Evolutionary conservation across 176 grass and related monocot genomes (phyloP), one percentile per base, ranked within the genome.

Genomic region (Carex littledalei): DNA sequence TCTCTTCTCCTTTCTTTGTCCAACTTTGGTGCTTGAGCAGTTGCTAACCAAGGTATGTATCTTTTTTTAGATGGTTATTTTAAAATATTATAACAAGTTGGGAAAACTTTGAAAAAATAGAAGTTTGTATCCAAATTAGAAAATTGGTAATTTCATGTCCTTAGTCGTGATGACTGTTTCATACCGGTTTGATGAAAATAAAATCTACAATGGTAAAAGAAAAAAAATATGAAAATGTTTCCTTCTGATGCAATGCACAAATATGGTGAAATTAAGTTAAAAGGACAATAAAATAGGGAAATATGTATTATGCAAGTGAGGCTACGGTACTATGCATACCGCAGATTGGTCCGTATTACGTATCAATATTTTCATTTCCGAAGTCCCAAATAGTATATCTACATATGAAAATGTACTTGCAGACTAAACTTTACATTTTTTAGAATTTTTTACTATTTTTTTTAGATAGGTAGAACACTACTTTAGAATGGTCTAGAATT

Each of bases 41-140:
- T 78, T 78, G 74, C 74, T 78, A 78, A 78, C 74, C 49, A 50
- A 56, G 74, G 74, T 78, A 78, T 3, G 74, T 78, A 78, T 78
- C 24, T 26, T 26, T 78, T 78, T 57, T 35, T 57, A 57, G 22
- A 32, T 57, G 74, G 49, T 32, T 57, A 4, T 57, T 70, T 78
- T 57, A 57, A 18, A 56, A 56, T 78, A 57, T 2, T 2, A 56
- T 32, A 17, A 15, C 74, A 32, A 32, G 6, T 34, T 26, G 31
- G 34, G 26, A 16, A 35, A 78, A 32, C 50, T 26, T 18, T 18
- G 10, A 11, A 49, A 10, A 12, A 45, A 45, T 21, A 32, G 41
- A 17, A 24, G 17, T 70, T 70, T 49, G 20, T 10, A 41, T 72
- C 18, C 68, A 43, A 69, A 70, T 63, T 63, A 21, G 6, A 69